phyloP scores from a whole-genome alignment of 495 filamentous ascomycete species.

The Podospora sp. region DNA sequence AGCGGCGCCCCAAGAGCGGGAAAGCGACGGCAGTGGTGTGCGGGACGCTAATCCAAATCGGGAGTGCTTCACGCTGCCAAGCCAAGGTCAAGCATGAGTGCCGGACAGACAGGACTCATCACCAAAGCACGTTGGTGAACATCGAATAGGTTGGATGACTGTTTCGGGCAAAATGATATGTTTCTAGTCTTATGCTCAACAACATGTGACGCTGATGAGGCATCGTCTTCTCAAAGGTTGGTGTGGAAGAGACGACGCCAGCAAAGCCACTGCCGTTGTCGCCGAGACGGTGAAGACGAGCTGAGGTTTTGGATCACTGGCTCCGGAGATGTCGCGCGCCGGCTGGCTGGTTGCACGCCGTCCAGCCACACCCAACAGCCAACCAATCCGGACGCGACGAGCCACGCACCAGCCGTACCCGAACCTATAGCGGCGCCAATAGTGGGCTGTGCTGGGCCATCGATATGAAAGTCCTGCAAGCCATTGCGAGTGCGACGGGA shows the following conservation, averaged over 20 bases:
- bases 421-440: slow-evolving; percentile 22
- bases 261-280: not conserved
- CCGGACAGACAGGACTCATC: too few species aligned
- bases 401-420: slow-evolving; percentile 8
- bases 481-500: slow-evolving; percentile 7
- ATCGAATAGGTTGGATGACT: too few species aligned
- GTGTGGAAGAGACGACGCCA: not conserved
- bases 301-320: not conserved
- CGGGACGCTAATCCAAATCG: not conserved
- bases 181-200: not conserved
- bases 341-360: not conserved
- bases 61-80: slow-evolving; percentile 7
- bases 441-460: slow-evolving; percentile 20
- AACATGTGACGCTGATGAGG: not conserved
- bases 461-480: slow-evolving; percentile 23
- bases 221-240: not conserved
- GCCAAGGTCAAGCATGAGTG: not conserved
- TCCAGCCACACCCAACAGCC: slow-evolving; percentile 5
- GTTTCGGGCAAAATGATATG: too few species aligned
- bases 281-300: not conserved
- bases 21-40: not conserved
- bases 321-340: not conserved
- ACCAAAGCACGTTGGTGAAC: too few species aligned
- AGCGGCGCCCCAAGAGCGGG: not conserved
- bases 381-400: slow-evolving; percentile 30